A percentile compares a stretch with the other conserved stretches of the same genome.
Conservation (phyloP, 1,139 yeast species). For the Sporopachydermia cereana region DNA sequence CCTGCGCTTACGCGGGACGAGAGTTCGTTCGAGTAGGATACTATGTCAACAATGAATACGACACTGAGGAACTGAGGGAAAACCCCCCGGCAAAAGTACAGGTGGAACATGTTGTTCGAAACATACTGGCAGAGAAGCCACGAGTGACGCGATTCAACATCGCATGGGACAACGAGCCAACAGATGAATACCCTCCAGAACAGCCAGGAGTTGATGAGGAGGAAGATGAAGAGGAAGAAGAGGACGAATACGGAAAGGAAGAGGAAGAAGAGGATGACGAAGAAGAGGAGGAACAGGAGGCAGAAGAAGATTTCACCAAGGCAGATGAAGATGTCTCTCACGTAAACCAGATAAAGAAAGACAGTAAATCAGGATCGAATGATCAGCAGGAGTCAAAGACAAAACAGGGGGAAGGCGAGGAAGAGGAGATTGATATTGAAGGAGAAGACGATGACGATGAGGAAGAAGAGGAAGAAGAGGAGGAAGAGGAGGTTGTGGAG, state of each 20-base stretch:
- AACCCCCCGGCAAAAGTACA: conserved; percentile 92
- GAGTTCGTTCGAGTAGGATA: conserved; percentile 97
- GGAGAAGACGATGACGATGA: background rate
- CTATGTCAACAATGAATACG: conserved; percentile 94
- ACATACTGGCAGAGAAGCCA: conserved; percentile 93
- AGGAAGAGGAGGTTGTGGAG: background rate
- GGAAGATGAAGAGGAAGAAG: conserved; percentile 21
- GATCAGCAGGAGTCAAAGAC: background rate
- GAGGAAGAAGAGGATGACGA: conserved; percentile 3
- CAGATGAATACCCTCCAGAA: conserved; percentile 5
- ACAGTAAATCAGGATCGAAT: background rate
- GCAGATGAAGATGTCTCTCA: background rate
- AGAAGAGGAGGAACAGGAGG: background rate
- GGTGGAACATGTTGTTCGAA: conserved; percentile 88
- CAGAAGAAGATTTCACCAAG: background rate
- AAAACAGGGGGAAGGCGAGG: background rate
- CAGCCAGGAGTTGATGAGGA: conserved; percentile 16
- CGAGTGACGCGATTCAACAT: conserved; percentile 93
- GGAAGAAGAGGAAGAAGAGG: background rate
- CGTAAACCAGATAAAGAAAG: background rate
- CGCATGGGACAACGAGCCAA: conserved; percentile 54
- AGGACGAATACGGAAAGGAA: background rate
- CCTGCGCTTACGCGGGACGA: conserved; percentile 86
- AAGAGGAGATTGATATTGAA: conserved; percentile 4
- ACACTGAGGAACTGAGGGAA: conserved; percentile 81